Base-by-base conservation (phyloP, 305 asterid genomes). In the Fraxinus floribunda region DNA sequence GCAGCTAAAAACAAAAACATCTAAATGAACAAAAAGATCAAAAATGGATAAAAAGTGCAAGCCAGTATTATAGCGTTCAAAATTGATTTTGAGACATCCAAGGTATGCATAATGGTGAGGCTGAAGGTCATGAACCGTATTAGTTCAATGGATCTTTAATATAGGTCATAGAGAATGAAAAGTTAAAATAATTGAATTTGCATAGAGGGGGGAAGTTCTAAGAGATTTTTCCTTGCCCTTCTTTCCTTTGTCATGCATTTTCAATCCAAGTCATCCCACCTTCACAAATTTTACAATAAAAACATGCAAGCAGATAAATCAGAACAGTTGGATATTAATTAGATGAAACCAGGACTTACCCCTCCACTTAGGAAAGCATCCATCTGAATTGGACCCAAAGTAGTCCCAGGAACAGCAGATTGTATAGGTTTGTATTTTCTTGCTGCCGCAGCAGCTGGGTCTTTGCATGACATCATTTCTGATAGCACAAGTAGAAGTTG, bases 391-490 rank as follows among this genome's bases (percentile, higher is more conserved):
- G 99, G 99, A 70, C 99, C 99, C 89, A 96, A 88, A 22, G 99
- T 96, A 78, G 99, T 96, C 87, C 99, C 98, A 16, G 99, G 98
- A 83, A 94, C 99, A 86, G 98, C 99, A 83, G 99, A 96, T 86
- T 96, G 99, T 78, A 96, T 93, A 75, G 99, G 99, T 88, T 93
- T 94, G 89, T 94, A 94, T 81, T 84, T 91, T 85, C 88, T 88
- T 16, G 98, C 98, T 16, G 95, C 86, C 77, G 97, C 97, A 80
- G 98, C 99, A 62, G 91, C 89, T 82, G 98, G 99, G 83, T 96
- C 99, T 83, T 92, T 96, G 79, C 90, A 93, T 6, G 99, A 96
- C 91, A 94, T 46, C 89, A 90, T 88, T 89, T 92, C 99, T 96
- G 94, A 83, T 82, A 83, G 81, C 83, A 87, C 34, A 76, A 66